phyloP scores from a whole-genome alignment of 140 eudicot genomes.

The Oenanthe javanica region DNA sequence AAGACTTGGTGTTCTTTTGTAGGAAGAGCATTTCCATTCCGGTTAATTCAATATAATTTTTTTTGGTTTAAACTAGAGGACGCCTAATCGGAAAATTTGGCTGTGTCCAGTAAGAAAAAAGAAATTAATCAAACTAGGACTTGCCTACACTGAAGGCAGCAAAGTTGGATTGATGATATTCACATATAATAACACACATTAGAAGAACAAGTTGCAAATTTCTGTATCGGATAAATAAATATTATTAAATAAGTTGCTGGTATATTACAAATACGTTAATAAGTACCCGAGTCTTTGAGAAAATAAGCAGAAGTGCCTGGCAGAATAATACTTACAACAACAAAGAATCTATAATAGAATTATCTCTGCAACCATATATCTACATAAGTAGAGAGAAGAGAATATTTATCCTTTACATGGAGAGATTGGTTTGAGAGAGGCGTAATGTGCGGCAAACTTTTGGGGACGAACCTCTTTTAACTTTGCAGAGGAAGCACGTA shows the following conservation, averaged over 20 bases:
- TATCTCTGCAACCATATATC: not conserved
- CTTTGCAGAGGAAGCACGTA: slow-evolving; percentile 56
- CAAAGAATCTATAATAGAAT: not conserved
- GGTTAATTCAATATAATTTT: not conserved
- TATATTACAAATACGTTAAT: not conserved
- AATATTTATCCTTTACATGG: not conserved
- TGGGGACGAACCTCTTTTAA: slow-evolving; percentile 16
- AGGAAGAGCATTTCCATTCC: not conserved
- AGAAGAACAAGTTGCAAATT: not conserved
- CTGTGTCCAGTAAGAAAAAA: not conserved
- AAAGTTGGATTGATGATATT: not conserved
- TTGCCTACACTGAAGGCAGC: not conserved
- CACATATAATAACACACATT: not conserved
- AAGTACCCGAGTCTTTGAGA: not conserved
- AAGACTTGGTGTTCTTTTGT: not conserved
- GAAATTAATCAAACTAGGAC: not conserved
- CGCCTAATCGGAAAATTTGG: not conserved
- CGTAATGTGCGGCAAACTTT: not conserved
- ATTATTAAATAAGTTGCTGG: not conserved
- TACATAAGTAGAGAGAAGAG: not conserved
- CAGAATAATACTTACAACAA: not conserved
- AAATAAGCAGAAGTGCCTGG: not conserved
- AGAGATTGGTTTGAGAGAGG: not conserved
- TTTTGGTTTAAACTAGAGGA: not conserved
- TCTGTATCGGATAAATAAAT: not conserved